A percentile compares a stretch with the other conserved stretches of the same genome.
phyloP scores from a whole-genome alignment of 495 filamentous ascomycete species.

The Opeltia flavorubescens region DNA sequence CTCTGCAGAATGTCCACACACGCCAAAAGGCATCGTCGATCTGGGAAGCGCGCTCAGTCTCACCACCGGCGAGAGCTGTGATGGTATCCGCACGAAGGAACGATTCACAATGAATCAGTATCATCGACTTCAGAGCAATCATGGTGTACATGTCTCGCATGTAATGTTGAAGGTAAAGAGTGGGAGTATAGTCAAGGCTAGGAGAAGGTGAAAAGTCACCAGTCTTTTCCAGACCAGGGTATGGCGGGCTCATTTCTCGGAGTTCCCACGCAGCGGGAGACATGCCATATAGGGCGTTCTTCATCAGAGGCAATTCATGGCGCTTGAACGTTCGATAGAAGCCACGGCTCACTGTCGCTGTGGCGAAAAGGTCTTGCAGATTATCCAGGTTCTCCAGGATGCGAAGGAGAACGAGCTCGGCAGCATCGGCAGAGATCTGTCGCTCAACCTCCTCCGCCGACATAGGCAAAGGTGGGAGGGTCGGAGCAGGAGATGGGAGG shows the following conservation, averaged over 20 bases:
- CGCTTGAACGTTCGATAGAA: conserved; percentile 50
- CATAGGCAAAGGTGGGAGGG: conserved; percentile 5
- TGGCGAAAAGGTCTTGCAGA: conserved; percentile 43
- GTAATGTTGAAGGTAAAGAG: conserved; percentile 40
- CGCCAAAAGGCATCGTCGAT: conserved; percentile 57
- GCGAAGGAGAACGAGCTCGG: conserved; percentile 33
- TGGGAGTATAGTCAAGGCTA: conserved; percentile 43
- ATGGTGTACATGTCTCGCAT: conserved; percentile 44
- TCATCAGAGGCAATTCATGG: conserved; percentile 42
- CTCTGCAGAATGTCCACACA: conserved; percentile 55
- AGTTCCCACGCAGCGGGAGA: conserved; percentile 54
- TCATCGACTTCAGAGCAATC: conserved; percentile 42
- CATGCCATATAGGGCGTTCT: conserved; percentile 37
- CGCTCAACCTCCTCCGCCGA: conserved; percentile 15
- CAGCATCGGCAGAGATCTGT: conserved; percentile 26
- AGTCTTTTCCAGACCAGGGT: conserved; percentile 29
- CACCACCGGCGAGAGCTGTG: conserved; percentile 36
- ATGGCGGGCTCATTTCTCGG: conserved; percentile 47
- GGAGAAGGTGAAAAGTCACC: conserved; percentile 28
- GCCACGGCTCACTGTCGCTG: conserved; percentile 38
- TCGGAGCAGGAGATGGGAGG: conserved; percentile 8
- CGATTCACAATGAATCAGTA: conserved; percentile 42
- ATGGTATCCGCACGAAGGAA: conserved; percentile 46
- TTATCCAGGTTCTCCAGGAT: conserved; percentile 37
- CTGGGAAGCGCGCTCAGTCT: conserved; percentile 33